Evolutionary conservation across 2,329 filamentous ascomycete species (phyloP), one percentile per base, ranked within the genome.

Genomic region (Beauveria bassiana): DNA sequence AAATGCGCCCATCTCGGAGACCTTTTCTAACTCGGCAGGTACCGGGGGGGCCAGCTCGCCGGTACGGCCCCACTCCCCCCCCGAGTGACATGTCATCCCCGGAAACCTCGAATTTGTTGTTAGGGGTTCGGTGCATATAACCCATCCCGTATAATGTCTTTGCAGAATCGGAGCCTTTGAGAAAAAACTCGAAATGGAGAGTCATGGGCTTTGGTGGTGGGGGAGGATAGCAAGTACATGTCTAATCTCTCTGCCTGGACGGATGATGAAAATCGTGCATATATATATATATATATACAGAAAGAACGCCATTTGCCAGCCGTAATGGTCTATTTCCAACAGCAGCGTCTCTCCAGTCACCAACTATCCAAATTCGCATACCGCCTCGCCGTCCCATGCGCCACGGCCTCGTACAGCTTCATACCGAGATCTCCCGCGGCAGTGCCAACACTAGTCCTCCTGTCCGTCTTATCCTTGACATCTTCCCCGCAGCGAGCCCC

Each of bases 301-400:
- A 34, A 34, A 31, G 2, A 34, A 31, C 8, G 28, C 8, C 28
- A 3, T 31, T 34, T 38, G 5, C 4, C 12, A 38, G 34, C 34
- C 12, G 12, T 38, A 12, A 38, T 38, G 73, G 14, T 74, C 74
- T 14, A 34, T 14, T 14, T 34, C 31, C 10, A 14, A 34, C 10
- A 34, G 31, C 31, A 34, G 10, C 10, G 31, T 4, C 31, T 34
- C 31, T 34, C 31, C 3, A 34, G 10, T 1, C 31, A 12, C 4
- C 3, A 34, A 0, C 10, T 14, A 3, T 34, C 1, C 5, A 5
- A 34, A 34, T 1, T 34, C 10, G 3, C 5, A 34, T 5, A 4
- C 10, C 31, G 31, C 31, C 31, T 34, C 10, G 10, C 31, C 31
- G 20, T 34, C 31, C 31, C 10, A 34, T 34, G 31, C 10, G 31